Evolutionary conservation across 495 filamentous ascomycete genomes (phyloP).

Genomic region (Xylaria sp.): DNA sequence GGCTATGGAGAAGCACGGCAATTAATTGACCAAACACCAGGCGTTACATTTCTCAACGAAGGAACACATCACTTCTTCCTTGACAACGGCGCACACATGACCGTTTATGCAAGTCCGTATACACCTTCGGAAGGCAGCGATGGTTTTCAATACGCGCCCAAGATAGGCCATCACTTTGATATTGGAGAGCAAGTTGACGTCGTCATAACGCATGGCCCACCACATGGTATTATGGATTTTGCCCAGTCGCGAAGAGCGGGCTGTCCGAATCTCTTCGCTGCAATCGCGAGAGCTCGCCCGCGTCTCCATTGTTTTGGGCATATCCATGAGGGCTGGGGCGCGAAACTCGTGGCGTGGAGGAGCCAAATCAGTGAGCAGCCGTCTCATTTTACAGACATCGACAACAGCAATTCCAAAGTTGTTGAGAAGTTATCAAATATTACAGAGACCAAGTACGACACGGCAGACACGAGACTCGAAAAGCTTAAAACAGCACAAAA

Average conservation of each 20-base stretch:
- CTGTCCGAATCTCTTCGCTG: conserved; percentile 63
- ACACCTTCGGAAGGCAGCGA: conserved; percentile 69
- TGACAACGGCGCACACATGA: conserved; percentile 64
- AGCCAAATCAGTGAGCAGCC: conserved; percentile 42
- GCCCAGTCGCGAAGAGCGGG: conserved; percentile 56
- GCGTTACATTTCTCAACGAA: conserved; percentile 73
- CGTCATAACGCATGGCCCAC: conserved; percentile 78
- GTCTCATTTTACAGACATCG: conserved; percentile 46
- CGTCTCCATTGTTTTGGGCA: conserved; percentile 76
- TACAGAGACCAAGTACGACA: conserved; percentile 29
- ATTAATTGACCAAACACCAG: conserved; percentile 52
- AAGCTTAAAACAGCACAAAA: conserved; percentile 30
- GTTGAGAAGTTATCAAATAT: conserved; percentile 45
- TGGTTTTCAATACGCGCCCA: conserved; percentile 62
- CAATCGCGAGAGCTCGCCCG: conserved; percentile 62
- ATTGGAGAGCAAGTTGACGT: conserved; percentile 63
- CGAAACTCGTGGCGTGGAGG: conserved; percentile 65
- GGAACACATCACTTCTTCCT: conserved; percentile 64
- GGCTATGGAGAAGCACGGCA: conserved; percentile 33
- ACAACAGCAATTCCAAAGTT: conserved; percentile 50
- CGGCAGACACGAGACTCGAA: conserved; percentile 36
- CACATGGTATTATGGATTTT: conserved; percentile 63
- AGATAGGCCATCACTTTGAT: conserved; percentile 60
- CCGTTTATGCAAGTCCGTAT: conserved; percentile 74
- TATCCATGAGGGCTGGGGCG: conserved; percentile 81